Evolutionary conservation across 1,139 yeast genomes (phyloP), one percentile per base, ranked within the genome.

Genomic region (Candida buenavistaensis): DNA sequence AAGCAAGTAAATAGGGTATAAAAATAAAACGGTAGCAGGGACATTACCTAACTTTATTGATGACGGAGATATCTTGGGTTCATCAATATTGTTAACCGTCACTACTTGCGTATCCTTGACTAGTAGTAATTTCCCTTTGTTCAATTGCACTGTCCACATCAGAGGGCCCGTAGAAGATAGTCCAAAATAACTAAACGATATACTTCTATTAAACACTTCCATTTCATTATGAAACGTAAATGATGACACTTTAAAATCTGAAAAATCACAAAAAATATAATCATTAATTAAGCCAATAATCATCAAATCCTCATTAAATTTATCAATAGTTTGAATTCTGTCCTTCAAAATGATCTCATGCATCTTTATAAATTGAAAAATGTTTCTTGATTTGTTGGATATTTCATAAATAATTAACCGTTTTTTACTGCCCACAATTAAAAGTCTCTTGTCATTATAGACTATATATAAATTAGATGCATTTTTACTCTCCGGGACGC

Each of bases 1-100:
- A n/a, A 77, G 43, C 10, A 78, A 42, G 44, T 78, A 79, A 1
- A 60, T 49, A 1, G 85, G 84, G 27, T 57, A 50, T 32, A 75
- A 53, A 28, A 56, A 59, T 7, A 61, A 48, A 3, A 70, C 55
- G 23, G 45, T 51, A 11, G 49, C 43, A 3, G 74, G 76, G 69
- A 9, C 59, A 2, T 57, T 43, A 3, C 48, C 36, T 36, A 71
- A 50, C 28, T 56, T 57, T 1, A 61, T 47, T 6, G 47, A 52
- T 11, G 62, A 52, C 5, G 52, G 50, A 4, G 37, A 35, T 11
- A 61, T 47, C 3, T 36, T 27, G 4, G 33, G 25, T 27, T 35
- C 23, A 2, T 43, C 43, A 1, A 45, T 35, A 14, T 44, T 38
- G 9, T 40, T 45, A 11, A 61, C 31, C 3, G 39, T 34, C 9